These are phyloP conservation scores for Limtongia smithiae DNA, from an alignment of 805 yeast species.

Conservation along the genomic window DNA sequence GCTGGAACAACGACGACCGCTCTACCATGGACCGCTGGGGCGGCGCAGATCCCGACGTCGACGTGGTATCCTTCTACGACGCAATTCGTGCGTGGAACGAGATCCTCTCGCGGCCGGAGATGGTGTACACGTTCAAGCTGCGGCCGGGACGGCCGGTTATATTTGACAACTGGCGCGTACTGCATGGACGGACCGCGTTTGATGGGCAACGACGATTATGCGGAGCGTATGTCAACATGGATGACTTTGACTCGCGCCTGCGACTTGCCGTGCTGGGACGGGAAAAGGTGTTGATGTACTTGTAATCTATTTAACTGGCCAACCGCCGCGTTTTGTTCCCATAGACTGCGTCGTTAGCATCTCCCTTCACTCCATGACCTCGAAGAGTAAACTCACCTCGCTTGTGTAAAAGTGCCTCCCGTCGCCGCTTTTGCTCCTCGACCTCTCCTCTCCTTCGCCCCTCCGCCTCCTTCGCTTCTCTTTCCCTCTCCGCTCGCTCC, in stretches of 20 bases:
- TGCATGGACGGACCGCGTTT: conserved; percentile 64
- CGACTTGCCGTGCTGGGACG: conserved; percentile 50
- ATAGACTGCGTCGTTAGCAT: conserved; percentile 2
- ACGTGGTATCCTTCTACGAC: conserved; percentile 47
- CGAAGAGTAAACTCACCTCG: conserved; percentile 9
- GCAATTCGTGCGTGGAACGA: conserved; percentile 58
- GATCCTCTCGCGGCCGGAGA: conserved; percentile 48
- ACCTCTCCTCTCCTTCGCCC: conserved; percentile 4
- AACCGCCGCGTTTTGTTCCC: background rate
- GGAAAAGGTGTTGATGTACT: conserved; percentile 36
- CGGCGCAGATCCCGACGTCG: conserved; percentile 41
- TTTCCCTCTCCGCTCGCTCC: conserved; percentile 14
- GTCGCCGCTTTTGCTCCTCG: conserved; percentile 35
- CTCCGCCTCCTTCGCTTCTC: conserved; percentile 11
- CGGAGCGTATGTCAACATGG: conserved; percentile 67
- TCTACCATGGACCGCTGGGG: conserved; percentile 55
- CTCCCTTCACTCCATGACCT: conserved; percentile 1
- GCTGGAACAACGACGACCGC: conserved; percentile 72
- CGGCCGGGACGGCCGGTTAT: conserved; percentile 63
- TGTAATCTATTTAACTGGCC: conserved; percentile 2
- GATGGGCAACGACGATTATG: conserved; percentile 68
- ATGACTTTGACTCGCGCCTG: conserved; percentile 54
- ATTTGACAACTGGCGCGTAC: conserved; percentile 70
- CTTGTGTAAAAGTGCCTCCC: conserved; percentile 22
- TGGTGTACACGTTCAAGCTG: conserved; percentile 53